These are phyloP conservation scores for Candida arabinofermentans DNA, from an alignment of 805 yeast species.

Conservation along the genomic window DNA sequence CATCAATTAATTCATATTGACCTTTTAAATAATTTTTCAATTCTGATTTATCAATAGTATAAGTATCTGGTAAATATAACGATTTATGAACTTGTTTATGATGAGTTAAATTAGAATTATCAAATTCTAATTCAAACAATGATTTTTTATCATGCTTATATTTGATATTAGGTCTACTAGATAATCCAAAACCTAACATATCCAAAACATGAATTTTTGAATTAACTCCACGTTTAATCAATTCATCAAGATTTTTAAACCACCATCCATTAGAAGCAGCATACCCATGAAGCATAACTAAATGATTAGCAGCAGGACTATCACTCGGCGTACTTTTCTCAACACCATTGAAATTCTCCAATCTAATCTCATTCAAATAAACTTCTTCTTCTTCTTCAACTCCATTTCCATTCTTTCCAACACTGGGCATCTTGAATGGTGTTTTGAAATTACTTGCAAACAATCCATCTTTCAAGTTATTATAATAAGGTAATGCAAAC, in stretches of 20 bases:
- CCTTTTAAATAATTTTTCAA: conserved; percentile 25
- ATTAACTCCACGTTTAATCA: conserved; percentile 29
- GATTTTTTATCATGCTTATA: conserved; percentile 25
- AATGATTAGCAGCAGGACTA: conserved; percentile 22
- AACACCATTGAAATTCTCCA: conserved; percentile 14
- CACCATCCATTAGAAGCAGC: conserved; percentile 56
- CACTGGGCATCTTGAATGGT: conserved; percentile 4
- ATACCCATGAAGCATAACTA: conserved; percentile 55
- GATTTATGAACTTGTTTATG: conserved; percentile 23
- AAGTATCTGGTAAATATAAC: conserved; percentile 21
- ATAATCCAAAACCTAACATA: conserved; percentile 52
- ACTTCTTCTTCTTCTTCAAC: conserved; percentile 4
- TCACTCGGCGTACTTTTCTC: conserved; percentile 2
- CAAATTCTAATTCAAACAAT: conserved; percentile 21
- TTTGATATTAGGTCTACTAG: conserved; percentile 40
- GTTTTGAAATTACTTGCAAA: conserved; percentile 18
- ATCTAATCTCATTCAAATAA: conserved; percentile 25
- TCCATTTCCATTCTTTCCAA: background rate
- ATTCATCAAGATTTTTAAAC: conserved; percentile 46
- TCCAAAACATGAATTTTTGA: conserved; percentile 39
- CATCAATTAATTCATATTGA: conserved; percentile 36
- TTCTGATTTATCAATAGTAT: conserved; percentile 15
- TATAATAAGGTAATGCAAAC: conserved; percentile 25
- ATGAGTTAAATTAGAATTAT: conserved; percentile 14
- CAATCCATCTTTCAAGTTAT: conserved; percentile 10